Evolutionary conservation across 2,329 filamentous ascomycete species (phyloP), one percentile per base, ranked within the genome.

Genomic region (Aureobasidium vineae): DNA sequence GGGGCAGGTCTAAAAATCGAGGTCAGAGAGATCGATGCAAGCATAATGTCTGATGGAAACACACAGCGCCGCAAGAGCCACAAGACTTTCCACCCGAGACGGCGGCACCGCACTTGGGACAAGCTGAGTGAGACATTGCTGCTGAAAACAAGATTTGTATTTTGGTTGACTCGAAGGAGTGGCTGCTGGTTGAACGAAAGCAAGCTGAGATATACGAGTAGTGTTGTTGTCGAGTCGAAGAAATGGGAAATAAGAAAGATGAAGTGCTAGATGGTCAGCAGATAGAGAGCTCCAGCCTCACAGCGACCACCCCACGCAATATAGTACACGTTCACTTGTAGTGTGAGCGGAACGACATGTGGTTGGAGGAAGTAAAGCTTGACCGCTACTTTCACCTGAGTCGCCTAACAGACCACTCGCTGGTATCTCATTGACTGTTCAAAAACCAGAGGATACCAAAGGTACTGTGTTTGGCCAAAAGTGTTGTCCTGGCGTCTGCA

Each of bases 81-180:
- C 75, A 76, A 13, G 73, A 73, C 72, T 76, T 76, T 47, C 66
- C 68, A 50, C 71, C 70, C 40, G 70, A 67, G 52, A 73, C 68
- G 38, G 69, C 65, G 26, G 73, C 70, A 63, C 70, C 70, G 72
- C 75, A 76, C 67, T 75, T 75, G 33, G 75, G 75, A 63, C 74
- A 75, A 67, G 67, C 43, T 16, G 63, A 41, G 66, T 68, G 68
- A 13, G 41, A 45, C 66, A 65, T 69, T 50, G 28, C 19, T 45
- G 38, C 36, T 45, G 11, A 15, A 5, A 28, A 23, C 16, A 16
- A 10, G 49, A 33, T 36, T 33, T 8, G 15, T 40, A 31, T 36
- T 13, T 56, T 23, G 36, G 33, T n/a, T 41, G 36, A 15, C 19
- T 19, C 19, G 38, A 28, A 16, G 31, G 13, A 16, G 49, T 59